phyloP scores from a whole-genome alignment of 352 stramenopile species.

The Albugo laibachii region DNA sequence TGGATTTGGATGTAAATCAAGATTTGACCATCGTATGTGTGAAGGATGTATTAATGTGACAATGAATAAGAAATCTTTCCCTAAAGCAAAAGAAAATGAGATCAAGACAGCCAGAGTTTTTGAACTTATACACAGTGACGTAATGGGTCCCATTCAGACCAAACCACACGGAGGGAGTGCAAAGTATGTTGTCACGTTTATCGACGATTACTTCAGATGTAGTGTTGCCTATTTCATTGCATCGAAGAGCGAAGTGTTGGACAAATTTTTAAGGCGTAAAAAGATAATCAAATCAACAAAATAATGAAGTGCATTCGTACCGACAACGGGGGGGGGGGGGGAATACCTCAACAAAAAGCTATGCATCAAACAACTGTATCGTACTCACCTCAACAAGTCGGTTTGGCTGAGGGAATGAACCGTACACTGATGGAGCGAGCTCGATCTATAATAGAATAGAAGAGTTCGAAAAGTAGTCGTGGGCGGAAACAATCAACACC shows the following conservation, averaged over 20 bases:
- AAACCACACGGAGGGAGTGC: not conserved
- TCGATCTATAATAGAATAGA: constrained; percentile 2
- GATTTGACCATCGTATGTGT: not conserved
- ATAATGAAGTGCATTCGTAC: constrained; percentile 10
- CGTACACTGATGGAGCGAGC: constrained; percentile 4
- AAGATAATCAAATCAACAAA: constrained; percentile 9
- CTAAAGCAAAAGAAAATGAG: not conserved
- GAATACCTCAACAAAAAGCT: constrained; percentile 2
- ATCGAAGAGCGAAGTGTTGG: constrained; percentile 6
- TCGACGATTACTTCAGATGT: constrained; percentile 8
- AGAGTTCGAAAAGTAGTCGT: constrained; percentile 3
- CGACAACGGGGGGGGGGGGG: too few relatives aligned
- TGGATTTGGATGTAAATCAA: too few relatives aligned
- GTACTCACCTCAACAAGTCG: constrained; percentile 3
- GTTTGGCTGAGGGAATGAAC: constrained; percentile 4
- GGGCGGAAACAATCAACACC: constrained; percentile 5
- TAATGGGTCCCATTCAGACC: too few relatives aligned
- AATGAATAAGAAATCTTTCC: not conserved
- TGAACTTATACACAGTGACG: not conserved
- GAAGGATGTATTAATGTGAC: not conserved
- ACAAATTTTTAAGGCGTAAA: constrained; percentile 5
- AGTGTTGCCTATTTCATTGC: constrained; percentile 9
- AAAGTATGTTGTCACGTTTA: constrained; percentile 6
- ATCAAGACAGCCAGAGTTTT: not conserved
- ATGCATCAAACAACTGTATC: constrained; percentile 1